Percentiles rank a stretch among this genome's conserved stretches.
Conservation (phyloP, 1,284 basidiomycete species). For the Malassezia restricta region DNA sequence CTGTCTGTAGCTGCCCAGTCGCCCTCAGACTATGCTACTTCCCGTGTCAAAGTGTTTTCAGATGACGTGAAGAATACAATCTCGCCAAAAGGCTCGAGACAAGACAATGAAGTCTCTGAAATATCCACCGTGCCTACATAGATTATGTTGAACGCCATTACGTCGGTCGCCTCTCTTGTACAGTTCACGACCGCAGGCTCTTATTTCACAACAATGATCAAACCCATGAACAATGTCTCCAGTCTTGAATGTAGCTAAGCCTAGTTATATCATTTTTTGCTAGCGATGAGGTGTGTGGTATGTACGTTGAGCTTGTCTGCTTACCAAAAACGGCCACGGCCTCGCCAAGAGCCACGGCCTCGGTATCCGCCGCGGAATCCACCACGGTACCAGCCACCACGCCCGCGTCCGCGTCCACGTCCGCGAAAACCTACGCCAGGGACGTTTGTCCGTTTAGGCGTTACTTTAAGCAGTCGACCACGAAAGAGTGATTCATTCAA, state of each 20-base stretch:
- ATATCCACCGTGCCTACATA: neutral
- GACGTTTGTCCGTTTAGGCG: conserved; percentile 44
- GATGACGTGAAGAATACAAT: too few species aligned
- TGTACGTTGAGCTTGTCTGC: too few species aligned
- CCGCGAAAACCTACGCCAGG: conserved; percentile 35
- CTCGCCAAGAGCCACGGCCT: conserved; percentile 17
- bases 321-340: conserved; percentile 22
- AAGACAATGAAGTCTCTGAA: neutral
- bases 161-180: neutral
- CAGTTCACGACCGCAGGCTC: neutral
- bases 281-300: too few species aligned
- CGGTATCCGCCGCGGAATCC: conserved; percentile 26
- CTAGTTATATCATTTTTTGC: too few species aligned
- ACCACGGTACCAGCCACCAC: conserved; percentile 22
- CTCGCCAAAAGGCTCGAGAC: too few species aligned
- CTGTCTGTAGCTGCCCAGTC: neutral
- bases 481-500: conserved; percentile 92
- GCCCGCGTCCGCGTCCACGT: conserved; percentile 34
- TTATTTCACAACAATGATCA: neutral
- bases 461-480: conserved; percentile 74
- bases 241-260: too few species aligned
- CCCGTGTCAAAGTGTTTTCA: too few species aligned
- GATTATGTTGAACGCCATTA: neutral
- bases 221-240: too few species aligned
- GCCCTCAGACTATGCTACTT: too few species aligned